Percentiles rank a stretch among this genome's conserved stretches.
Evolutionary conservation across 2,329 filamentous ascomycete species (phyloP).

Genomic region (Uncinocarpus reesii): DNA sequence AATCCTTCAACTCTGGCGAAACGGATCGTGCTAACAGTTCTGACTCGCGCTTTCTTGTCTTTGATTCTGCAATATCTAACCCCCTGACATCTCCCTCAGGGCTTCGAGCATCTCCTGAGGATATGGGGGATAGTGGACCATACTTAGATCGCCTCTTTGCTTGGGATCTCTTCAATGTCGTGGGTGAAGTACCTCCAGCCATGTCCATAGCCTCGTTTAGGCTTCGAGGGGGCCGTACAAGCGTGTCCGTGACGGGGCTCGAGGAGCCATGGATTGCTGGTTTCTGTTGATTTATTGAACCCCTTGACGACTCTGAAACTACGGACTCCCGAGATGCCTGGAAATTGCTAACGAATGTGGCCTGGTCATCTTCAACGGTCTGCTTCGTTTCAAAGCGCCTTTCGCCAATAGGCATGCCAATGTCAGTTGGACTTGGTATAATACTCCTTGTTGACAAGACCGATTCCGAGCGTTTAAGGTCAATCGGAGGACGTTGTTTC

Average conservation of each 20-base stretch:
- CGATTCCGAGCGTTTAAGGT: constrained; percentile 6
- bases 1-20: constrained; percentile 7
- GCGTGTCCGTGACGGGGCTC: constrained; percentile 5
- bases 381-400: constrained; percentile 1
- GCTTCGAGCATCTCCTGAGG: constrained; percentile 18
- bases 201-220: constrained; percentile 19
- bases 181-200: constrained; percentile 25
- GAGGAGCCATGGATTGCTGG: background rate
- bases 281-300: background rate
- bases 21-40: constrained; percentile 4
- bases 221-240: constrained; percentile 12
- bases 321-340: background rate
- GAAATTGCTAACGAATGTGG: background rate
- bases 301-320: background rate
- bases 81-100: constrained; percentile 19
- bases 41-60: background rate
- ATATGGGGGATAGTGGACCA: constrained; percentile 25
- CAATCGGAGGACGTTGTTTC: constrained; percentile 18
- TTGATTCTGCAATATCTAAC: constrained; percentile 13
- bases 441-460: constrained; percentile 10
- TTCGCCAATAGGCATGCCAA: constrained; percentile 54
- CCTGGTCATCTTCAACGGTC: background rate
- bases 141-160: constrained; percentile 34
- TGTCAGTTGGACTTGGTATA: constrained; percentile 42
- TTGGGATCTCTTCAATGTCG: constrained; percentile 31